phyloP scores from a whole-genome alignment of 495 filamentous ascomycete species.

The Trichoderma parareesei region DNA sequence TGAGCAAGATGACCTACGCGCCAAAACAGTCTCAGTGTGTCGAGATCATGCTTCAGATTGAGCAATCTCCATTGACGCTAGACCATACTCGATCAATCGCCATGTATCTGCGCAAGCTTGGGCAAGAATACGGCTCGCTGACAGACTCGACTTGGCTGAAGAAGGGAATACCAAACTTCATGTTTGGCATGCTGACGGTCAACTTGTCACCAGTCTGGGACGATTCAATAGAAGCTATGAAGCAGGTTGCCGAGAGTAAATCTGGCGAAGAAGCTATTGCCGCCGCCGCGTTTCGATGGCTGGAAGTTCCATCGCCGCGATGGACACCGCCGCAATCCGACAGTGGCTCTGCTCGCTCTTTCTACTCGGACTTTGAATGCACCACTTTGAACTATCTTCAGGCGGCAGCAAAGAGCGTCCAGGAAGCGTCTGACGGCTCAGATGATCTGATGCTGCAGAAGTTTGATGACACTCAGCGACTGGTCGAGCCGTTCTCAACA shows the following conservation, averaged over 20 bases:
- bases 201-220: constrained; percentile 79
- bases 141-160: constrained; percentile 55
- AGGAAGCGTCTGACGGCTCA: constrained; percentile 31
- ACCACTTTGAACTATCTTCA: constrained; percentile 58
- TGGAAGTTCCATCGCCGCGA: constrained; percentile 49
- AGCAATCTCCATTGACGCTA: constrained; percentile 67
- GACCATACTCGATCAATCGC: constrained; percentile 66
- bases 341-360: constrained; percentile 15
- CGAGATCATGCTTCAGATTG: constrained; percentile 56
- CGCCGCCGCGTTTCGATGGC: constrained; percentile 70
- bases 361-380: constrained; percentile 68
- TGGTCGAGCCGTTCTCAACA: constrained; percentile 27
- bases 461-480: constrained; percentile 43
- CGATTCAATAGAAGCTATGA: constrained; percentile 65
- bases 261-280: constrained; percentile 66
- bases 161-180: constrained; percentile 66
- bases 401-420: constrained; percentile 30
- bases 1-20: constrained; percentile 40
- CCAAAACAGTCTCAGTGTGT: constrained; percentile 36
- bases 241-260: constrained; percentile 61
- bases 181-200: constrained; percentile 83
- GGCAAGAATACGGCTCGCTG: constrained; percentile 48
- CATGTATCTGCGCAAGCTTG: constrained; percentile 76
- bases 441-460: constrained; percentile 39
- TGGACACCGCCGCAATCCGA: constrained; percentile 28